Evolutionary conservation across 169 alveolate genomes (phyloP).

Genomic region (Eimeria sp.): DNA sequence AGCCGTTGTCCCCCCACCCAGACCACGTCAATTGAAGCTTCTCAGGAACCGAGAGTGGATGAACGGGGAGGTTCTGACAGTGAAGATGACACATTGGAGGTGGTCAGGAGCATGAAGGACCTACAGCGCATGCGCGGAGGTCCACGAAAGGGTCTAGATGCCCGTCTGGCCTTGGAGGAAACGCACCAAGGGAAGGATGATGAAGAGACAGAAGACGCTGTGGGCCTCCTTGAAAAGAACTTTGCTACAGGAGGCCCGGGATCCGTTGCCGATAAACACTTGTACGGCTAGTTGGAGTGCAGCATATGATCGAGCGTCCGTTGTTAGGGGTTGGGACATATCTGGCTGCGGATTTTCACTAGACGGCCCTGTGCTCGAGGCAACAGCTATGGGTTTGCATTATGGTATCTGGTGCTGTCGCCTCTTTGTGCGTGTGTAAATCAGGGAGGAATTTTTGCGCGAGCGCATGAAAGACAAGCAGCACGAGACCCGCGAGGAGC

Average conservation of each 20-base stretch:
- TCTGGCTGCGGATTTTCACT: neutral
- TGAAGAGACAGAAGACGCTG: constrained; percentile 61
- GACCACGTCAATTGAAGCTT: neutral
- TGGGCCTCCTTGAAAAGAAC: constrained; percentile 66
- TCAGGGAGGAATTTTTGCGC: constrained; percentile 78
- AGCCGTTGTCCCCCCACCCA: neutral
- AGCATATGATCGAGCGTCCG: neutral
- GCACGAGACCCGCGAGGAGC: constrained; percentile 60
- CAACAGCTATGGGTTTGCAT: neutral
- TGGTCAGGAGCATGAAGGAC: constrained; percentile 65
- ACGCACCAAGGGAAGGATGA: neutral
- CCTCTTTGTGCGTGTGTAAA: neutral
- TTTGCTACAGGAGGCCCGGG: constrained; percentile 66
- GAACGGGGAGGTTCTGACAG: constrained; percentile 11
- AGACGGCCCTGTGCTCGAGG: neutral
- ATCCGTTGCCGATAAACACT: constrained; percentile 34
- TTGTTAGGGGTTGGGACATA: neutral
- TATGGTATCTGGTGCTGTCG: neutral
- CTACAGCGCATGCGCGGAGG: constrained; percentile 72
- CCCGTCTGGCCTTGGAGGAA: constrained; percentile 36
- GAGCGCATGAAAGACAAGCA: constrained; percentile 38
- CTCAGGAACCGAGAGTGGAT: constrained; percentile 9
- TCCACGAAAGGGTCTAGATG: constrained; percentile 47
- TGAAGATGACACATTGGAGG: constrained; percentile 55
- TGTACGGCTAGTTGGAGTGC: neutral